A percentile compares a stretch with the other conserved stretches of the same genome.
Conservation (phyloP, 164 flowering plant species). For the Liriodendron chinense region DNA sequence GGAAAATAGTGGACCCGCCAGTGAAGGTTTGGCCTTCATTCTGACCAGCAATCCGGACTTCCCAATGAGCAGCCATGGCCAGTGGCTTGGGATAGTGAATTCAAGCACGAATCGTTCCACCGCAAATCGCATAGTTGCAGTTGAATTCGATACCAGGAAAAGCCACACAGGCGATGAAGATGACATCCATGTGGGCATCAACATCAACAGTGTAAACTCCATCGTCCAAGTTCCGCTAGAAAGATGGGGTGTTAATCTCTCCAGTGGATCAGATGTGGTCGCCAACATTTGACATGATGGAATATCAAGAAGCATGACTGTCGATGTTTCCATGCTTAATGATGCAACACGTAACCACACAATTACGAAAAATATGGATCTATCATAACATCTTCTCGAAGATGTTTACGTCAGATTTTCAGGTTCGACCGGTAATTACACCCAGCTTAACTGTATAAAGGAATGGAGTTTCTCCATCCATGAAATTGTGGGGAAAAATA, state of each 20-base stretch:
- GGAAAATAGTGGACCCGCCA: neutral
- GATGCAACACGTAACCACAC: conserved; percentile 13
- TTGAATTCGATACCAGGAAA: conserved; percentile 30
- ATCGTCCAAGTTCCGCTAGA: conserved; percentile 11
- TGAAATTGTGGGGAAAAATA: conserved; percentile 2
- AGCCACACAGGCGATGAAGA: conserved; percentile 13
- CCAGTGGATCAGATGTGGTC: conserved; percentile 1
- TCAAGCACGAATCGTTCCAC: neutral
- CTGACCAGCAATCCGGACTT: conserved; percentile 22
- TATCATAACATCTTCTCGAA: conserved; percentile 17
- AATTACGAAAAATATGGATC: conserved; percentile 21
- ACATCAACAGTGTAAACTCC: conserved; percentile 13
- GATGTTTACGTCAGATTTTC: conserved; percentile 15
- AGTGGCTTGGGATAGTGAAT: conserved; percentile 40
- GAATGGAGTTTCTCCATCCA: conserved; percentile 40
- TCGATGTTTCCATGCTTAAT: conserved; percentile 18
- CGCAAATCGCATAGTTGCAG: conserved; percentile 16
- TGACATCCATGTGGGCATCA: conserved; percentile 29
- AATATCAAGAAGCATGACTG: conserved; percentile 6
- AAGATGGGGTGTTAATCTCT: conserved; percentile 21
- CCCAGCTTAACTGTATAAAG: conserved; percentile 35
- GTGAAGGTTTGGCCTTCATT: conserved; percentile 37
- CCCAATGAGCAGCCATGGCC: conserved; percentile 33
- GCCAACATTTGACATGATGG: conserved; percentile 35
- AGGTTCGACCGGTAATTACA: conserved; percentile 11